Conservation (phyloP, 441 rosid genomes). For the Eutrema salsugineum region DNA sequence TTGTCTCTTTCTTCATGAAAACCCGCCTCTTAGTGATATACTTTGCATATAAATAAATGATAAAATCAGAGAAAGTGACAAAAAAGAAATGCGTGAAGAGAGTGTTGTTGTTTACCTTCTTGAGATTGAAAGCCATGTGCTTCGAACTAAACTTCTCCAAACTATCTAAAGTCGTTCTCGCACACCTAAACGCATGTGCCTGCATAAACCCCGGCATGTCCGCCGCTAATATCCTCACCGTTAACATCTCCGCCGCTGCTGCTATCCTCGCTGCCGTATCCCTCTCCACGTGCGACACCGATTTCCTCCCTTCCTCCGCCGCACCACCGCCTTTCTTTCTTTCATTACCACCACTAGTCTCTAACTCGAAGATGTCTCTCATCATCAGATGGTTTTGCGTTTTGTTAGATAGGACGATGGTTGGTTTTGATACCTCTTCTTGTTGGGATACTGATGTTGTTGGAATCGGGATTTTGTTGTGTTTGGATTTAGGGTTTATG, state of each 20-base stretch:
- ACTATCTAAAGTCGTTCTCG: slow-evolving; percentile 66
- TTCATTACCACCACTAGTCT: neutral
- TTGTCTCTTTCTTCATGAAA: neutral
- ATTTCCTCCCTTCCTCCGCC: slow-evolving; percentile 60
- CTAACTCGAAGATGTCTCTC: slow-evolving; percentile 20
- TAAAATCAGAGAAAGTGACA: neutral
- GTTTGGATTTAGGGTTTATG: slow-evolving; percentile 18
- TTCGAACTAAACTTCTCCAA: slow-evolving; percentile 78
- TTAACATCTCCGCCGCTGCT: slow-evolving; percentile 66
- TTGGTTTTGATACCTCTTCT: slow-evolving; percentile 12
- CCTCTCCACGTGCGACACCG: slow-evolving; percentile 75
- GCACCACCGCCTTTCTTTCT: slow-evolving; percentile 20
- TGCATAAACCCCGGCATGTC: slow-evolving; percentile 97
- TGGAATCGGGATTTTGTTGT: neutral
- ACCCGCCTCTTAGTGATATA: neutral
- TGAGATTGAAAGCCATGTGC: slow-evolving; percentile 80
- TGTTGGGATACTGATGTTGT: slow-evolving; percentile 5
- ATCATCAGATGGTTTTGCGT: slow-evolving; percentile 15
- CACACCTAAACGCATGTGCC: slow-evolving; percentile 81
- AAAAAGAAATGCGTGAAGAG: neutral
- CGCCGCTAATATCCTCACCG: slow-evolving; percentile 70
- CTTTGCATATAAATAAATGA: neutral
- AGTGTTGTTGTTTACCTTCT: slow-evolving; percentile 70
- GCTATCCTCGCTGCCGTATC: slow-evolving; percentile 39
- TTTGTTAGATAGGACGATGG: slow-evolving; percentile 25